These are phyloP conservation scores for Aspergillus nanangensis DNA, from an alignment of 495 filamentous ascomycete genomes.

Conservation along the genomic window DNA sequence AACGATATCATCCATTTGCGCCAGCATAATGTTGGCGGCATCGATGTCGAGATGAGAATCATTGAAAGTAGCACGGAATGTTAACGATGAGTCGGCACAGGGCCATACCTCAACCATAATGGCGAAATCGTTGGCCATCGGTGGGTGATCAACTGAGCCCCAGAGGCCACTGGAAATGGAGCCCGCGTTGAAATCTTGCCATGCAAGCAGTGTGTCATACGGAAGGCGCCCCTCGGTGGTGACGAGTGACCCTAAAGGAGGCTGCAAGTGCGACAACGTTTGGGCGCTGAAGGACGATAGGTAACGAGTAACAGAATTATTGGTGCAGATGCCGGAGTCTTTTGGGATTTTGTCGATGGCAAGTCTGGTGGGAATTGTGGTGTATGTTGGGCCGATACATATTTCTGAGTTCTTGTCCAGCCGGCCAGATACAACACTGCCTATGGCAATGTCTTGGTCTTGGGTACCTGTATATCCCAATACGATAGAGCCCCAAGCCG, in stretches of 20 bases:
- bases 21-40: constrained; percentile 22
- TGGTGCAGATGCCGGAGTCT: constrained; percentile 7
- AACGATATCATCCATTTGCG: constrained; percentile 21
- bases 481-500: constrained; percentile 60
- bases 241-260: constrained; percentile 15
- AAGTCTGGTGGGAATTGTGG: constrained; percentile 60
- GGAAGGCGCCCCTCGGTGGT: constrained; percentile 13
- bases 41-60: constrained; percentile 15
- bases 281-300: constrained; percentile 16
- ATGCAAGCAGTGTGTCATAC: constrained; percentile 19
- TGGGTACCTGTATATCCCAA: constrained; percentile 31
- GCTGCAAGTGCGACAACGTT: constrained; percentile 17
- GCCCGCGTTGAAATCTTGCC: constrained; percentile 19
- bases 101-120: constrained; percentile 26
- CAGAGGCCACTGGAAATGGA: constrained; percentile 11
- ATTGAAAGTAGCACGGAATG: constrained; percentile 20
- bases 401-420: constrained; percentile 54
- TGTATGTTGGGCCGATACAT: constrained; percentile 70
- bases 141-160: constrained; percentile 16
- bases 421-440: constrained; percentile 66
- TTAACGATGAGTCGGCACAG: constrained; percentile 12
- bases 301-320: constrained; percentile 14
- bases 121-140: constrained; percentile 21
- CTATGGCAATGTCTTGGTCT: constrained; percentile 37
- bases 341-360: constrained; percentile 8